Evolutionary conservation across 2,329 filamentous ascomycete species (phyloP).

Genomic region (Ophiostoma himal-ulmi): DNA sequence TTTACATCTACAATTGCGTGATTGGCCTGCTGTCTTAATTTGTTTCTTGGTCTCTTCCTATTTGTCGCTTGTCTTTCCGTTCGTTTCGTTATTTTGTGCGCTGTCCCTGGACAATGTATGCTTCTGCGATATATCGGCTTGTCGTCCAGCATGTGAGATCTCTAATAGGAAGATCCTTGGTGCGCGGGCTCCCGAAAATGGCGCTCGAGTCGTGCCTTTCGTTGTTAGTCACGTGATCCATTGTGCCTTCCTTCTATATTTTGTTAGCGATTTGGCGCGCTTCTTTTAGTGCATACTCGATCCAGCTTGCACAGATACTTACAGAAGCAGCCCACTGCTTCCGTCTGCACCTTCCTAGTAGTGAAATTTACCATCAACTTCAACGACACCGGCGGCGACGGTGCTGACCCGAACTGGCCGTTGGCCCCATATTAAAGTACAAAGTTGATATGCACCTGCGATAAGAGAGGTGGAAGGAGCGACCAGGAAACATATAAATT

Average conservation of each 20-base stretch:
- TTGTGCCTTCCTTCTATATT: not conserved
- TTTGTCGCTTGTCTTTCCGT: not conserved
- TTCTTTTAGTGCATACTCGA: not conserved
- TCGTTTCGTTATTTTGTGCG: not conserved
- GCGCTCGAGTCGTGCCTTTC: slow-evolving; percentile 1
- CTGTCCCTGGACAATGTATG: not conserved
- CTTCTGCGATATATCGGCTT: not conserved
- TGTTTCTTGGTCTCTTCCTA: not conserved
- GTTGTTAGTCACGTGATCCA: not conserved
- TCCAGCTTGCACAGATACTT: not conserved
- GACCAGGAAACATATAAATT: not conserved
- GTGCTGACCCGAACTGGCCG: not conserved
- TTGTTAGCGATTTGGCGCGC: not conserved
- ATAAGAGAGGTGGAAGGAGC: not conserved
- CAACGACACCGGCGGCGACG: not conserved
- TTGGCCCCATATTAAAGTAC: not conserved
- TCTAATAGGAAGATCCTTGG: slow-evolving; percentile 1
- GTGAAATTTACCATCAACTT: not conserved
- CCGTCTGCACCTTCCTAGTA: slow-evolving; percentile 12
- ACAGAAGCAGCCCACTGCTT: not conserved
- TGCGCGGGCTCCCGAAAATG: not conserved
- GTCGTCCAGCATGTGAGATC: not conserved
- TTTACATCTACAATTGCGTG: not conserved
- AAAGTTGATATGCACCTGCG: not conserved
- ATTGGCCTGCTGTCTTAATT: not conserved